phyloP scores from a whole-genome alignment of 2,329 filamentous ascomycete species.

The Aspergillus versicolor region DNA sequence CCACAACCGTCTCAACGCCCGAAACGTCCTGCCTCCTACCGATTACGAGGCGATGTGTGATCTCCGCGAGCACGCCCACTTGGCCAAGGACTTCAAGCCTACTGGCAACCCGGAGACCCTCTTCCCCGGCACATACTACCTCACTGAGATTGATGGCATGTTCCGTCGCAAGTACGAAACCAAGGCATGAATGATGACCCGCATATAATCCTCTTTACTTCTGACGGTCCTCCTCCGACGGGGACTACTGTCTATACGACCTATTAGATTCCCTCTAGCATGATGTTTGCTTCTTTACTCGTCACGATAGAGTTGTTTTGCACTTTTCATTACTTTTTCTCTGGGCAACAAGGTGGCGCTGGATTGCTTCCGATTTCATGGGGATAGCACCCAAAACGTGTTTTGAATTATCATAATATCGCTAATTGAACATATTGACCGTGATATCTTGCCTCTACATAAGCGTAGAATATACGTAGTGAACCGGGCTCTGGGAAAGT shows the following conservation, averaged over 20 bases:
- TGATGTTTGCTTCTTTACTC: conserved; percentile 23
- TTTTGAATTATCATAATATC: conserved; percentile 17
- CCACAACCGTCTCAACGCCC: conserved; percentile 64
- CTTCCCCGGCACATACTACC: conserved; percentile 69
- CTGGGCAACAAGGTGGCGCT: conserved; percentile 15
- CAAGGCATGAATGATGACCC: conserved; percentile 60
- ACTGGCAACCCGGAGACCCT: conserved; percentile 68
- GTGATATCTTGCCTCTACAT: background rate
- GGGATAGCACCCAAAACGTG: conserved; percentile 6
- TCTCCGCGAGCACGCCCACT: conserved; percentile 77
- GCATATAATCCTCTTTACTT: conserved; percentile 16
- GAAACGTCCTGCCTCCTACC: conserved; percentile 67
- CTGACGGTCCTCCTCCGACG: conserved; percentile 24
- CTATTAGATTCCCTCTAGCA: conserved; percentile 36
- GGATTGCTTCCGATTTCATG: conserved; percentile 18
- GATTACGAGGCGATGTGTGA: conserved; percentile 78
- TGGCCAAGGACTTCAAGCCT: conserved; percentile 76
- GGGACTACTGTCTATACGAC: conserved; percentile 31
- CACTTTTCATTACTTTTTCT: background rate
- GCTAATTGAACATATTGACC: conserved; percentile 12
- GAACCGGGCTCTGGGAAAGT: background rate
- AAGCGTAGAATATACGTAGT: background rate
- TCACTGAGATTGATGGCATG: conserved; percentile 79
- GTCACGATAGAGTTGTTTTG: conserved; percentile 25
- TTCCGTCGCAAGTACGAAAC: conserved; percentile 77